Conservation (phyloP, 2,329 filamentous ascomycete species). For the Hawksworthiomyces lignivorus region DNA sequence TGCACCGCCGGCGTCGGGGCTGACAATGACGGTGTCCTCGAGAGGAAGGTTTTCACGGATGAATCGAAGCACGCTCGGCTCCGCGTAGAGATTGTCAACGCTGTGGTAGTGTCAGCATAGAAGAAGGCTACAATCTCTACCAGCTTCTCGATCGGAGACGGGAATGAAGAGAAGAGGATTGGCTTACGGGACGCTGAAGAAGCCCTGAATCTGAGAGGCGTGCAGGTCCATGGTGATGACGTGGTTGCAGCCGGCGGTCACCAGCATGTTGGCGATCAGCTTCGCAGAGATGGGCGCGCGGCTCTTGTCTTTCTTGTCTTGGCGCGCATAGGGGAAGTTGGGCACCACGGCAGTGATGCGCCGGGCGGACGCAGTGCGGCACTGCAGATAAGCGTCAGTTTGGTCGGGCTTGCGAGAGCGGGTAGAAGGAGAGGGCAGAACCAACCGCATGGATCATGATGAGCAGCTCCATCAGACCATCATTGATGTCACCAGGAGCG, state of each 20-base stretch:
- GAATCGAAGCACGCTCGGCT: conserved; percentile 86
- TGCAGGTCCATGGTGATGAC: conserved; percentile 91
- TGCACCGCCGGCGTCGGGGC: conserved; percentile 87
- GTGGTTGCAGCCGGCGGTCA: conserved; percentile 62
- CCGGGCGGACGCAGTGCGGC: conserved; percentile 18
- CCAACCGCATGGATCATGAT: conserved; percentile 84
- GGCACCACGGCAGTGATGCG: conserved; percentile 36
- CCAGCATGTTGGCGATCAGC: conserved; percentile 94
- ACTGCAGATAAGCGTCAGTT: conserved; percentile 6
- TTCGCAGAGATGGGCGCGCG: conserved; percentile 93
- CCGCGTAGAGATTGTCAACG: conserved; percentile 80
- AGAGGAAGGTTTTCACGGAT: conserved; percentile 79
- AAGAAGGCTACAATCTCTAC: too few relatives aligned
- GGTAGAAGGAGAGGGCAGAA: neutral
- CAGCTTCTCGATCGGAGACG: neutral
- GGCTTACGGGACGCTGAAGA: conserved; percentile 66
- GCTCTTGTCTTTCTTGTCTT: conserved; percentile 72
- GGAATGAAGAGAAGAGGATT: neutral
- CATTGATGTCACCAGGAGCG: conserved; percentile 92
- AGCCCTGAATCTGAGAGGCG: conserved; percentile 45
- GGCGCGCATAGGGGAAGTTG: conserved; percentile 92
- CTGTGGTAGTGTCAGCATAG: too few relatives aligned
- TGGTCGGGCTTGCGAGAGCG: neutral
- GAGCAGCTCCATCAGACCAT: conserved; percentile 93
- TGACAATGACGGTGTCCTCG: conserved; percentile 85